Conservation (phyloP, 73 alveolate genomes). For the Blepharisma japonicum region DNA sequence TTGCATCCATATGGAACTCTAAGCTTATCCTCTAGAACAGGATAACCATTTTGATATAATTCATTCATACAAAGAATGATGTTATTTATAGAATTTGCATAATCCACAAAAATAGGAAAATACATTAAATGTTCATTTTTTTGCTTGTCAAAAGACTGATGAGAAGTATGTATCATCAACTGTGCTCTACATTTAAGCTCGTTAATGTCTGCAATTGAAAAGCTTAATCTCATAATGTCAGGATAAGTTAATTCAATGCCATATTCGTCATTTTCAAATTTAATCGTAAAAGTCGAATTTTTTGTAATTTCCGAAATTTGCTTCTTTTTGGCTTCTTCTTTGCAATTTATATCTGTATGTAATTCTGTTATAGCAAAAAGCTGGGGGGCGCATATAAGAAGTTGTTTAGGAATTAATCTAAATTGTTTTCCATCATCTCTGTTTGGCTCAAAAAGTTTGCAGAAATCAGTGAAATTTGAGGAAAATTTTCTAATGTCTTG, state of each 20-base stretch:
- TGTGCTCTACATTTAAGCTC: no score
- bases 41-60: background rate
- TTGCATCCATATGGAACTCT: no score
- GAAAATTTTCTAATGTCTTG: background rate
- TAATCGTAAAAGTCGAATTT: background rate
- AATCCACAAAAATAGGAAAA: background rate
- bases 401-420: background rate
- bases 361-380: background rate
- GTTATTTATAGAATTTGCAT: background rate
- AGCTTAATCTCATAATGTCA: background rate
- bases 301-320: background rate
- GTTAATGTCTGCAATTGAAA: background rate
- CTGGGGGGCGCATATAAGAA: background rate
- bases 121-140: background rate
- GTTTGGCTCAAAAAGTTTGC: background rate
- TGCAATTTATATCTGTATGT: background rate
- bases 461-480: background rate
- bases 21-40: background rate
- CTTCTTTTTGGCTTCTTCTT: conserved; percentile 21
- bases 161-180: no score
- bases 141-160: background rate
- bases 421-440: background rate
- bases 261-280: background rate
- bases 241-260: no score
- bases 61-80: background rate